phyloP scores from a whole-genome alignment of 2,329 filamentous ascomycete species.

The Anthostomella pinea region DNA sequence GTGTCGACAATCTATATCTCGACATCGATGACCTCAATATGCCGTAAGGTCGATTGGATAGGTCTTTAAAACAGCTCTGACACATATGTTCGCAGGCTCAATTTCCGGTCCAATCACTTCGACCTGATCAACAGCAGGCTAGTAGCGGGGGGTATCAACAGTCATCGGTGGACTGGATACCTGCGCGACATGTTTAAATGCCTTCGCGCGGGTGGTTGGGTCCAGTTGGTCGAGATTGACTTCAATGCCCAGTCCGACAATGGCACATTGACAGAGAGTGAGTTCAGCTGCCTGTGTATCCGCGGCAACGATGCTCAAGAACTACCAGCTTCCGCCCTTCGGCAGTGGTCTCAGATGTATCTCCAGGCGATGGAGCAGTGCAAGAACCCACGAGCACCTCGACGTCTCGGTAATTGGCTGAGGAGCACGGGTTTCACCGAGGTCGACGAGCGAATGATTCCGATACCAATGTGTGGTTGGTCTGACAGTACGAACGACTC shows the following conservation, averaged over 20 bases:
- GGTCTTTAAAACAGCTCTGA: slow-evolving; percentile 8
- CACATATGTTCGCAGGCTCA: slow-evolving; percentile 22
- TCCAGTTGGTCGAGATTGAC: slow-evolving; percentile 86
- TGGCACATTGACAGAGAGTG: slow-evolving; percentile 66
- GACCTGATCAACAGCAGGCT: slow-evolving; percentile 80
- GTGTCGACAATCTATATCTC: slow-evolving; percentile 65
- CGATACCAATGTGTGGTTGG: slow-evolving; percentile 69
- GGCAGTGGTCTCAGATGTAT: slow-evolving; percentile 65
- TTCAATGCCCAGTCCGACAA: slow-evolving; percentile 84
- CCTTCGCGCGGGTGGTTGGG: slow-evolving; percentile 75
- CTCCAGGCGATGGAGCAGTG: slow-evolving; percentile 56
- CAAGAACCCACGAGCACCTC: slow-evolving; percentile 65
- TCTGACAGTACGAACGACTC: slow-evolving; percentile 51
- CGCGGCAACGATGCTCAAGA: slow-evolving; percentile 11
- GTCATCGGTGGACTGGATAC: slow-evolving; percentile 71
- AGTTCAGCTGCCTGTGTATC: slow-evolving; percentile 20
- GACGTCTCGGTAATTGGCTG: slow-evolving; percentile 59
- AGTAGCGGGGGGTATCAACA: slow-evolving; percentile 69
- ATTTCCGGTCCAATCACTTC: slow-evolving; percentile 67
- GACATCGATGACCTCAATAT: slow-evolving; percentile 72
- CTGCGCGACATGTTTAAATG: slow-evolving; percentile 71
- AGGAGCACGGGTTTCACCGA: slow-evolving; percentile 63
- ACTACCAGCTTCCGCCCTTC: slow-evolving; percentile 57
- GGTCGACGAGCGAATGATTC: slow-evolving; percentile 61
- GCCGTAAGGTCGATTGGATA: slow-evolving; percentile 39